Percentiles rank a stretch among this genome's conserved stretches.
phyloP scores from a whole-genome alignment of 371 early-diverging fungal species.

The Rhizopus delemar region DNA sequence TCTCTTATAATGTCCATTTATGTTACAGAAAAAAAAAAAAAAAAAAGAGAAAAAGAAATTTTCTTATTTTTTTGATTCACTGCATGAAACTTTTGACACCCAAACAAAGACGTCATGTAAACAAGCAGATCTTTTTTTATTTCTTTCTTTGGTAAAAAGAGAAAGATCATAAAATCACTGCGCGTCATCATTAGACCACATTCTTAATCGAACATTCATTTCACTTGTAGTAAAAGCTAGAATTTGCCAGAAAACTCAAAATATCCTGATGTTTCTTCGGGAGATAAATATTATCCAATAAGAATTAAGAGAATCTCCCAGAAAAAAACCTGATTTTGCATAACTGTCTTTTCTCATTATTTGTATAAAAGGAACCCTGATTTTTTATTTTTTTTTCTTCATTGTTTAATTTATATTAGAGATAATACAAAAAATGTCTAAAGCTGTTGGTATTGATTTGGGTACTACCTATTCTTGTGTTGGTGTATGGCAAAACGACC shows the following conservation, averaged over 20 bases:
- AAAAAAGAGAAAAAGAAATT: too few relatives aligned
- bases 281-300: conserved; percentile 12
- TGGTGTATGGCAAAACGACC: conserved; percentile 88
- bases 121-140: too few relatives aligned
- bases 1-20: too few relatives aligned
- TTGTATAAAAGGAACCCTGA: not conserved
- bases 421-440: conserved; percentile 17
- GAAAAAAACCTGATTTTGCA: conserved; percentile 6
- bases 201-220: not conserved
- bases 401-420: not conserved
- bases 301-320: conserved; percentile 10
- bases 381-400: conserved; percentile 14
- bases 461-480: conserved; percentile 99
- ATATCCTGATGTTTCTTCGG: conserved; percentile 40
- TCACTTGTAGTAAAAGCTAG: not conserved
- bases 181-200: too few relatives aligned
- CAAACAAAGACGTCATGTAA: too few relatives aligned
- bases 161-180: too few relatives aligned
- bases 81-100: too few relatives aligned
- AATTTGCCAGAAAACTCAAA: conserved; percentile 74
- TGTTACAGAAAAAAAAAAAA: too few relatives aligned
- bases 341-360: not conserved
- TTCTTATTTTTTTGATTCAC: too few relatives aligned
- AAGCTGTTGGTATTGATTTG: conserved; percentile 83
- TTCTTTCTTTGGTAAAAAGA: too few relatives aligned